Conservation (phyloP, 192 early-diverging fungal species). For the Geosiphon pyriformis region DNA sequence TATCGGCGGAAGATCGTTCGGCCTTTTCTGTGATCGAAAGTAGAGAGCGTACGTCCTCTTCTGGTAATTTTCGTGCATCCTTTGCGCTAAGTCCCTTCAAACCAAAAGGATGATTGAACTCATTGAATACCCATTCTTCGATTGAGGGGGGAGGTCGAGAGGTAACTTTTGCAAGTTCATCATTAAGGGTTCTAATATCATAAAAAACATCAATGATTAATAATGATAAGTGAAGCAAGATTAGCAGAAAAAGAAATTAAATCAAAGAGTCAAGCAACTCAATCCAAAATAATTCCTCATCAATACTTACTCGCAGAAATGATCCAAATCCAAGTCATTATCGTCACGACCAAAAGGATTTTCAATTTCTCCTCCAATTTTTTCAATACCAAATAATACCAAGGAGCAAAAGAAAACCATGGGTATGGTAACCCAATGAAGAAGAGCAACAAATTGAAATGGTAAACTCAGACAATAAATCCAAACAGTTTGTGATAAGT, state of each 20-base stretch:
- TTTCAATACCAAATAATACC: constrained; percentile 77
- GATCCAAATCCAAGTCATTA: constrained; percentile 64
- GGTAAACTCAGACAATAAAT: constrained; percentile 74
- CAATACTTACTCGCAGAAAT: constrained; percentile 43
- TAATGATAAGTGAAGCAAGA: constrained; percentile 8
- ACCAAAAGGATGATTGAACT: background rate
- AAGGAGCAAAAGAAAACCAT: constrained; percentile 64
- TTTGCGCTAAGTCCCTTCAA: background rate
- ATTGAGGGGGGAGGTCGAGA: constrained; percentile 8
- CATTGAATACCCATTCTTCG: background rate
- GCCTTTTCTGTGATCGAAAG: background rate
- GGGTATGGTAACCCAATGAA: constrained; percentile 57
- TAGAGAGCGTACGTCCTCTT: background rate
- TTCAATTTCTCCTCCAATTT: constrained; percentile 86
- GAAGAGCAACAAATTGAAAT: constrained; percentile 61
- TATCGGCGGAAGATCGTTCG: no score
- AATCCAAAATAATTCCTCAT: constrained; percentile 22
- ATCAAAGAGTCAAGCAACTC: no score
- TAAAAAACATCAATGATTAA: background rate
- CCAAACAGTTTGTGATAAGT: constrained; percentile 77
- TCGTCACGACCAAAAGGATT: constrained; percentile 84
- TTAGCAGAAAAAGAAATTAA: no score
- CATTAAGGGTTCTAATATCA: constrained; percentile 1
- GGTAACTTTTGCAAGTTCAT: constrained; percentile 19
- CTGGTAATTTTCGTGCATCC: background rate